Evolutionary conservation across 495 filamentous ascomycete species (phyloP).

Genomic region (Elasticomyces elasticus): DNA sequence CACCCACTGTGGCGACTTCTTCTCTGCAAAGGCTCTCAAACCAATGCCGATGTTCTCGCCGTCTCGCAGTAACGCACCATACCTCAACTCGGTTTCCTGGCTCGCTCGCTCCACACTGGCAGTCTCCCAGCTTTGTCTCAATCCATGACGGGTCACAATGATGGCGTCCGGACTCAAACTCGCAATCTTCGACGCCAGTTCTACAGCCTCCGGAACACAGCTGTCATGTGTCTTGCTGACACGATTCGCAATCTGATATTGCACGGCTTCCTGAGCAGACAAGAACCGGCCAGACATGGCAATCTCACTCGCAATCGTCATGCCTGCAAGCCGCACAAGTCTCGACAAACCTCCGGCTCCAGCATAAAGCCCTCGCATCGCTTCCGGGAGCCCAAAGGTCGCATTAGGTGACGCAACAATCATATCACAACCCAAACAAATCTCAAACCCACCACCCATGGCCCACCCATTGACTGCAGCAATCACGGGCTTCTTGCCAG

Average conservation of each 20-base stretch:
- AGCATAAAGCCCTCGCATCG: slow-evolving; percentile 58
- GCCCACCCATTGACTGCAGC: slow-evolving; percentile 64
- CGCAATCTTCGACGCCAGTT: slow-evolving; percentile 42
- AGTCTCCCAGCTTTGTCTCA: slow-evolving; percentile 60
- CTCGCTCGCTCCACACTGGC: slow-evolving; percentile 56
- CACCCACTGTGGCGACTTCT: slow-evolving; percentile 60
- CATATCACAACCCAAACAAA: slow-evolving; percentile 61
- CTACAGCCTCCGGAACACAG: slow-evolving; percentile 19
- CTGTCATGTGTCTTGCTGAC: slow-evolving; percentile 23
- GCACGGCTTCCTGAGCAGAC: slow-evolving; percentile 48
- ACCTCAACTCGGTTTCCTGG: slow-evolving; percentile 44
- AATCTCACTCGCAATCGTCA: slow-evolving; percentile 62
- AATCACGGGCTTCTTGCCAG: slow-evolving; percentile 58
- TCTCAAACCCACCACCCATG: slow-evolving; percentile 67
- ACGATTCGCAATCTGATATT: slow-evolving; percentile 57
- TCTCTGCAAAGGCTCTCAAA: slow-evolving; percentile 71
- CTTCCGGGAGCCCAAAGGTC: slow-evolving; percentile 58
- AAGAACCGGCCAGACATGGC: slow-evolving; percentile 54
- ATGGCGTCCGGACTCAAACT: slow-evolving; percentile 63
- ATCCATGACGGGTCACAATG: slow-evolving; percentile 54
- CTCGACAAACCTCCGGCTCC: slow-evolving; percentile 64
- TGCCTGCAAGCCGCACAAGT: slow-evolving; percentile 52
- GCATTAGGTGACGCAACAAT: slow-evolving; percentile 49
- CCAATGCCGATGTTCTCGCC: slow-evolving; percentile 74
- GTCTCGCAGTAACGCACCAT: slow-evolving; percentile 49